Evolutionary conservation across 1,139 yeast species (phyloP).

Genomic region (Debaryomyces subglobosus): DNA sequence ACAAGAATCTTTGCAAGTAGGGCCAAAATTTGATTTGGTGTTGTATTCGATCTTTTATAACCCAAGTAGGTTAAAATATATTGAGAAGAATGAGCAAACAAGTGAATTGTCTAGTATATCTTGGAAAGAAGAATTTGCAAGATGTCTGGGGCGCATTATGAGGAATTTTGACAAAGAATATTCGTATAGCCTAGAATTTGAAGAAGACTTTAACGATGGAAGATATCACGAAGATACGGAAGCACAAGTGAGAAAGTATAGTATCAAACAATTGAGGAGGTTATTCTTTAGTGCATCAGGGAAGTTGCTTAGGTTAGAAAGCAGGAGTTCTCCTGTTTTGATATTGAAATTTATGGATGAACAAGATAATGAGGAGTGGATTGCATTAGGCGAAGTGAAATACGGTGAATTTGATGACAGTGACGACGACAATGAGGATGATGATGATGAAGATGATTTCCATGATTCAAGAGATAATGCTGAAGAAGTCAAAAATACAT

Average conservation of each 20-base stretch:
- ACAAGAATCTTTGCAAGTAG: slow-evolving; percentile 41
- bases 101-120: slow-evolving; percentile 46
- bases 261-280: slow-evolving; percentile 50
- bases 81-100: slow-evolving; percentile 26
- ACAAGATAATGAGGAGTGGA: slow-evolving; percentile 43
- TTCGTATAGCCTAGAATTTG: slow-evolving; percentile 50
- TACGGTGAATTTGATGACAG: slow-evolving; percentile 33
- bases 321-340: slow-evolving; percentile 67
- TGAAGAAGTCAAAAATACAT: slow-evolving; percentile 19
- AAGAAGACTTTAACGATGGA: slow-evolving; percentile 71
- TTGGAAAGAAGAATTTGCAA: slow-evolving; percentile 78
- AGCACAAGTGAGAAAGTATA: slow-evolving; percentile 36
- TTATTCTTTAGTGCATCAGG: slow-evolving; percentile 79
- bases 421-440: slow-evolving; percentile 32
- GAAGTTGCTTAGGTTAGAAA: slow-evolving; percentile 63
- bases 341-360: slow-evolving; percentile 51
- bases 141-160: slow-evolving; percentile 50
- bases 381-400: slow-evolving; percentile 53
- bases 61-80: slow-evolving; percentile 47
- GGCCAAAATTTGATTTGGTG: slow-evolving; percentile 63
- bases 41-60: slow-evolving; percentile 70
- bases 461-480: slow-evolving; percentile 19
- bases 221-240: slow-evolving; percentile 63
- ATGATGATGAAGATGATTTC: slow-evolving; percentile 19
- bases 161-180: slow-evolving; percentile 31